Evolutionary conservation across 148 eudicot species (phyloP), one percentile per base, ranked within the genome.

Genomic region (Fagopyrum homotropicum): DNA sequence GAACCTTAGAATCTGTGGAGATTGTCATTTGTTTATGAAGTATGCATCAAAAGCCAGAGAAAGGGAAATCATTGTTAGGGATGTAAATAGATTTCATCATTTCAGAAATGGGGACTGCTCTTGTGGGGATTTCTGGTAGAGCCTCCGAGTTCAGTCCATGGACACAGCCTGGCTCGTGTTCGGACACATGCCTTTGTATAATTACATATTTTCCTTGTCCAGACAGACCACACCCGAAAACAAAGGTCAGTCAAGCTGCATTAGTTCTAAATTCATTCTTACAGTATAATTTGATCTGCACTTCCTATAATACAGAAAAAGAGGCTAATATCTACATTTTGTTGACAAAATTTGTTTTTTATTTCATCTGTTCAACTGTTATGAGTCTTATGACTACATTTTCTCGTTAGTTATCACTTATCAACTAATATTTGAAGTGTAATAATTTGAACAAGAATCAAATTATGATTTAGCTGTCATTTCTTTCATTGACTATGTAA

Each of bases 11-110:
- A 89, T 87, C 6, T 88, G 96, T 80, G 88, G 91, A 14, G 93
- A 92, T 73, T 92, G 96, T 72, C 96, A 92, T 79, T 78, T 73
- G 80, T 88, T 87, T 79, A 92, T 92, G 96, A 92, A 89, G 81
- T 63, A 77, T 14, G 91, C 88, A n/a, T 87, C 93, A 11, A 84
- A 45, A 17, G 82, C 81, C 51, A 87, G 83, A 22, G 75, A 77
- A 52, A 84, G 93, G 79, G 86, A 83, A 74, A 88, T 92, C 73
- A 78, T 86, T 45, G 91, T 92, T 1, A 80, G 96, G 83, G 93
- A 92, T 75, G 81, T 82, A 4, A 90, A 85, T 26, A 79, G 91
- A 9, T 90, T 92, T 81, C 97, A 92, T 77, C 97, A 90, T 83
- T 92, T 88, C 54, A 81, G 71, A 7, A 72, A 80, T 46, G 91